Evolutionary conservation across 2,329 filamentous ascomycete genomes (phyloP), one percentile per base, ranked within the genome.

Genomic region (Monosporascus sp.): DNA sequence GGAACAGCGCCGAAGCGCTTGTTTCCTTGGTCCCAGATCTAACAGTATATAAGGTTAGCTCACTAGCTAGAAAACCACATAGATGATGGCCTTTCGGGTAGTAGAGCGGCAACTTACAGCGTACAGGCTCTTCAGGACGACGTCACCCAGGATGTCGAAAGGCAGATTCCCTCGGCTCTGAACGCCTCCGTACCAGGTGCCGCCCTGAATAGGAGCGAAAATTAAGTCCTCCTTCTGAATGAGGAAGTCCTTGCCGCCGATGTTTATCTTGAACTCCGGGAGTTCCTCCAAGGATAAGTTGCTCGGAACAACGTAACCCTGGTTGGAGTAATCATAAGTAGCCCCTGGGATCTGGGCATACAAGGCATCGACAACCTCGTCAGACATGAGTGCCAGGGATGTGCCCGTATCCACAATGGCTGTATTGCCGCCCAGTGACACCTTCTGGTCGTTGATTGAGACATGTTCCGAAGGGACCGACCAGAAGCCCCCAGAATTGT

Each of bases 371-470:
- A 81, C 85, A 14, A 81, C 76, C 2, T 70, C 64, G 63, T 90
- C 87, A 41, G 80, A 78, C 47, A 89, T 74, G 35, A 90, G 75
- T 1, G 80, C 80, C 49, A 90, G 77, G 1, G 86, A 87, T 31
- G 86, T 89, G 52, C 86, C 87, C 0, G 87, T 90, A 66, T 90
- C 87, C 36, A 80, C 82, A 59, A 90, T 88, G 47, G 86, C 85
- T 31, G 73, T 83, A 69, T 89, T 89, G 48, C 74, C 76, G 3
- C 71, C 65, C 9, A 78, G 74, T 1, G 69, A 48, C 27, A 85
- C 68, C 1, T 71, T 73, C 55, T 79, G 73, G 53, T 81, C 83
- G 59, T 82, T 82, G 57, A 90, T 72, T 0, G 74, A 76, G 22
- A 77, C 77, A 0, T 78, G 80, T 7, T 76, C 70, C 1, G 83